Base-by-base conservation (phyloP, 2,329 filamentous ascomycete species). In the Trichoderma citrinoviride region DNA sequence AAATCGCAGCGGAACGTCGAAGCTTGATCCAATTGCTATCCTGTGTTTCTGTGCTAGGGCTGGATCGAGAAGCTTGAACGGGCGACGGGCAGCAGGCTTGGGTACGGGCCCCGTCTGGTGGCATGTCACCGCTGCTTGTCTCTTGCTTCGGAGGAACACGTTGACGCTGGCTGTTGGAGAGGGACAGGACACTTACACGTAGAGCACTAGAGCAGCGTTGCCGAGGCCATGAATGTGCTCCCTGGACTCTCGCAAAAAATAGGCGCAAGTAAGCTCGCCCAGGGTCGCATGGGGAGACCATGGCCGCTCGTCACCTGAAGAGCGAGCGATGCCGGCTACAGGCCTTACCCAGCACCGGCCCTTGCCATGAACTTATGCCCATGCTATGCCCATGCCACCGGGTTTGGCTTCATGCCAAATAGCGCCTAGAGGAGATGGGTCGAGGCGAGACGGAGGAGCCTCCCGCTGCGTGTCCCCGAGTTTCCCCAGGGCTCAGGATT, bases 401-500 rank as follows among this genome's bases (percentile, higher is more conserved):
- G 52, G 21, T 37, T 17, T 54, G 19, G 52, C 19, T n/a, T 37
- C 12, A 37, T 14, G 33, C 33, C 33, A 12, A 37, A 37, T 12
- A 23, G 33, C 52, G 52, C n/a, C 52, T 19, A 41, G 12, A n/a
- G 7, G 12, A n/a, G 7, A 12, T 23, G 46, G 25, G 37, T 40
- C 53, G 33, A 40, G 53, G 53, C 33, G 19, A 43, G 53, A 8
- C 33, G 23, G 23, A 40, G 19, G 43, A 47, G 47, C 17, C 25
- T 52, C 23, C 47, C 47, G 47, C 25, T 37, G 56, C 43, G 8
- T 37, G 47, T 61, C 57, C 23, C 57, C 57, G 57, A 52, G 47
- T 27, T 53, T 61, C 47, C 47, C 58, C 58, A 49, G 58, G 58
- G 47, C 58, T 61, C 58, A 61, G 33, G 58, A 53, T 53, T 53